Conservation (phyloP, 176 grass and related monocot genomes). For the Hyparrhenia diplandra region DNA sequence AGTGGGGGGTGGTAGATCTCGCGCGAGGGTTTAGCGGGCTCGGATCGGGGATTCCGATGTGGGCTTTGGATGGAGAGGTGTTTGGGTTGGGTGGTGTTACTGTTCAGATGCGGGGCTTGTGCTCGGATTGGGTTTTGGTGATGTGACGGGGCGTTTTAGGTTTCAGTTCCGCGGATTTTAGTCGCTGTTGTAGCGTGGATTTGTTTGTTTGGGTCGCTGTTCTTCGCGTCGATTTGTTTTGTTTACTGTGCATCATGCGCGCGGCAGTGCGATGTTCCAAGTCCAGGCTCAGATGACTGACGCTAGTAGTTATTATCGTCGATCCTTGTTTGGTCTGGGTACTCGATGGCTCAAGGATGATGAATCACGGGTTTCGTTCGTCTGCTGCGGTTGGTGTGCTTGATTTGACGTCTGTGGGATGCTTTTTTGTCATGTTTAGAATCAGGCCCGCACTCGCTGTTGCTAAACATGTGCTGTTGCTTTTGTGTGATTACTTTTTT, state of each 20-base stretch:
- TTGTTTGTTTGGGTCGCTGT: too few relatives aligned
- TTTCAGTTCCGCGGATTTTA: background rate
- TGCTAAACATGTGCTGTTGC: too few relatives aligned
- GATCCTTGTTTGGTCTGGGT: background rate
- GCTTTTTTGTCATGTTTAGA: background rate
- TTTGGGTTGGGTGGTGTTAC: background rate
- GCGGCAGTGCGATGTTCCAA: background rate
- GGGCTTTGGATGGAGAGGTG: too few relatives aligned
- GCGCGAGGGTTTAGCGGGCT: background rate
- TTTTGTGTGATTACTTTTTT: background rate
- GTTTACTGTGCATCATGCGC: background rate
- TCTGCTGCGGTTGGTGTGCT: background rate
- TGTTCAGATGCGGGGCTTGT: slow-evolving; percentile 7
- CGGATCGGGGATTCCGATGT: background rate
- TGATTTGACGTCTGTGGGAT: background rate
- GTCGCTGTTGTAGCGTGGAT: too few relatives aligned
- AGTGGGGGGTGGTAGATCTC: background rate
- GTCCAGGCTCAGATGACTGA: background rate
- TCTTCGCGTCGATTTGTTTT: background rate
- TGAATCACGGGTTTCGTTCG: background rate
- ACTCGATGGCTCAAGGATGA: background rate
- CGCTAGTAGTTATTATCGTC: background rate
- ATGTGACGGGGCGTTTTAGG: background rate
- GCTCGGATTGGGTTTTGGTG: background rate
- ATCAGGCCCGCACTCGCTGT: background rate